Evolutionary conservation across 2,329 filamentous ascomycete genomes (phyloP), one percentile per base, ranked within the genome.

Genomic region (Phoma sp.): DNA sequence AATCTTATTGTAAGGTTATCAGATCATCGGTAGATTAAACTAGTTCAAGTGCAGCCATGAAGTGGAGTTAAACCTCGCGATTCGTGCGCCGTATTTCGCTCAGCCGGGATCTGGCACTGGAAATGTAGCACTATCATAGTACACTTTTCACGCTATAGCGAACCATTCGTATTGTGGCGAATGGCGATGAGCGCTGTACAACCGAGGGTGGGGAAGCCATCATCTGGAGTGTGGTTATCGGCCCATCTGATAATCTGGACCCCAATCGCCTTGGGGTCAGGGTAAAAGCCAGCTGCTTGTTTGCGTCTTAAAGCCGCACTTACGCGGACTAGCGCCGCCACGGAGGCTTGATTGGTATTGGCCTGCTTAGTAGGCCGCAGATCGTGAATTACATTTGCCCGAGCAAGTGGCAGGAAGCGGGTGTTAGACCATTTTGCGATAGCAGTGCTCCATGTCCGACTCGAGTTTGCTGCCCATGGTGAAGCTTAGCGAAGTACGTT

Each of bases 231-330:
- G n/a, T n/a, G n/a, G n/a, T 59, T 61, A 69, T 68, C 65, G 61
- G 61, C 26, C 65, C 61, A 69, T 68, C 64, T 66, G 66, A 67
- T 68, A 67, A 68, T 67, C 65, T 65, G 60, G 66, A 57, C 60
- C 59, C 17, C 33, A 38, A 53, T 56, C 53, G 61, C 47, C 55
- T 36, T 40, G 15, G 47, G 45, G 32, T 15, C 36, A 47, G 57
- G 58, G 48, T 59, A 61, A n/a, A n/a, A 58, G 61, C 62, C 55
- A 61, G 46, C 46, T 43, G 56, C 40, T 46, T 50, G 18, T 37
- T 42, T 39, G 42, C 40, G 18, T 18, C 40, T 48, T 42, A 62
- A 65, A 53, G 43, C 9, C 32, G 43, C 43, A 21, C 56, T 68
- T 65, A 55, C 23, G n/a, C 5, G 37, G 53, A 33, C 25, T 47